phyloP scores from a whole-genome alignment of 805 yeast species.

The Ogataea nakhonphanomensis region DNA sequence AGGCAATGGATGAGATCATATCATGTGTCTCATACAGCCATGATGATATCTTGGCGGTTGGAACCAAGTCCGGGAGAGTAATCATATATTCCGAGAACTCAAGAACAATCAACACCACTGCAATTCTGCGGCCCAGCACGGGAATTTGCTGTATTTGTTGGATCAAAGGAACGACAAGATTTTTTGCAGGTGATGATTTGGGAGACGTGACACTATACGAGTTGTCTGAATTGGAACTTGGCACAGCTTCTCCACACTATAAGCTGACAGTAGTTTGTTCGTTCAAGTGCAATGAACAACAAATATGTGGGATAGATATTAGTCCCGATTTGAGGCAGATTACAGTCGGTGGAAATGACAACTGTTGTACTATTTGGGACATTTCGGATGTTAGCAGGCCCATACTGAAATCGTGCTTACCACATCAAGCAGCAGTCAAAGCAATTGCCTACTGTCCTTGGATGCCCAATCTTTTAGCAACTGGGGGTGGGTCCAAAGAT shows the following conservation, averaged over 20 bases:
- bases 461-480: conserved; percentile 74
- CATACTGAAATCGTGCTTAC: conserved; percentile 43
- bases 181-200: conserved; percentile 62
- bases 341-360: conserved; percentile 85
- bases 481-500: conserved; percentile 90
- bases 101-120: conserved; percentile 17
- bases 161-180: conserved; percentile 42
- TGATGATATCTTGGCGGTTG: conserved; percentile 47
- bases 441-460: conserved; percentile 92
- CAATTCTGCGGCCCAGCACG: conserved; percentile 29
- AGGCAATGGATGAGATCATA: conserved; percentile 41
- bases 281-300: conserved; percentile 51
- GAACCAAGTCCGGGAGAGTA: conserved; percentile 56
- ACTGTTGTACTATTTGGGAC: conserved; percentile 76
- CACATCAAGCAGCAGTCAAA: conserved; percentile 83
- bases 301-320: conserved; percentile 65
- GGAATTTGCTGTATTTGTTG: conserved; percentile 60
- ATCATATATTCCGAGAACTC: conserved; percentile 33
- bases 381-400: conserved; percentile 43
- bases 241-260: conserved; percentile 5
- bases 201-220: conserved; percentile 55
- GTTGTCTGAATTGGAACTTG: conserved; percentile 14
- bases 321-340: conserved; percentile 50
- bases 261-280: conserved; percentile 20
- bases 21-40: conserved; percentile 58